phyloP scores from a whole-genome alignment of 1,284 basidiomycete genomes.

The Pholiota adiposa region DNA sequence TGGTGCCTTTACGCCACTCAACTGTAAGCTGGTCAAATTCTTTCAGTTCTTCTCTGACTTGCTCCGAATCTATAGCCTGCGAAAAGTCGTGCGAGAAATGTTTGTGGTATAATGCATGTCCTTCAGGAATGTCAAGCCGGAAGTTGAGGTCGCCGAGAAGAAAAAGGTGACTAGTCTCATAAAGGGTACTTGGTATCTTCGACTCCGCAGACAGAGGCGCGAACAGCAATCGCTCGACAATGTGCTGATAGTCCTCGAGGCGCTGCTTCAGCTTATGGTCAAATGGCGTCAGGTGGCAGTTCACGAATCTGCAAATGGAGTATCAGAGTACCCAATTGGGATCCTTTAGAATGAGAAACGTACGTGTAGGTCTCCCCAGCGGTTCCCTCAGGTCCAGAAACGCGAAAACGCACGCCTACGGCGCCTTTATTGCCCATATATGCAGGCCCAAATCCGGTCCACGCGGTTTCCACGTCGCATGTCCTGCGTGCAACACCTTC shows the following conservation, averaged over 20 bases:
- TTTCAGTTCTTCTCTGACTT: conserved; percentile 65
- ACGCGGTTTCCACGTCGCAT: conserved; percentile 71
- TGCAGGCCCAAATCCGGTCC: conserved; percentile 76
- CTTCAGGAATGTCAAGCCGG: conserved; percentile 65
- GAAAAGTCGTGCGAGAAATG: conserved; percentile 37
- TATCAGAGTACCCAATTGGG: neutral
- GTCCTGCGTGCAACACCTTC: conserved; percentile 63
- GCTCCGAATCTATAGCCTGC: conserved; percentile 52
- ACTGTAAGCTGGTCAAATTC: conserved; percentile 78
- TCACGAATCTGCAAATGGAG: conserved; percentile 75
- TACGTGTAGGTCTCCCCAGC: conserved; percentile 83
- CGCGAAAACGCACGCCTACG: conserved; percentile 85
- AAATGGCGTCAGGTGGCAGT: conserved; percentile 90
- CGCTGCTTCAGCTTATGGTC: conserved; percentile 73
- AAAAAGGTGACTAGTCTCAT: conserved; percentile 84
- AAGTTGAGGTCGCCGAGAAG: conserved; percentile 93
- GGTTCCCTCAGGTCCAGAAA: conserved; percentile 57
- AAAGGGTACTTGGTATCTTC: conserved; percentile 61
- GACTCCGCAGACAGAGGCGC: conserved; percentile 51
- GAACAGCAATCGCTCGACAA: conserved; percentile 86
- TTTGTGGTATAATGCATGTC: conserved; percentile 45
- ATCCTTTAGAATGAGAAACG: conserved; percentile 30
- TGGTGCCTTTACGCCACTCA: conserved; percentile 65
- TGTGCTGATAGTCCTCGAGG: conserved; percentile 81
- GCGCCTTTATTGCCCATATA: conserved; percentile 97